Evolutionary conservation across 2,329 filamentous ascomycete species (phyloP).

Genomic region (Colletotrichum scovillei): DNA sequence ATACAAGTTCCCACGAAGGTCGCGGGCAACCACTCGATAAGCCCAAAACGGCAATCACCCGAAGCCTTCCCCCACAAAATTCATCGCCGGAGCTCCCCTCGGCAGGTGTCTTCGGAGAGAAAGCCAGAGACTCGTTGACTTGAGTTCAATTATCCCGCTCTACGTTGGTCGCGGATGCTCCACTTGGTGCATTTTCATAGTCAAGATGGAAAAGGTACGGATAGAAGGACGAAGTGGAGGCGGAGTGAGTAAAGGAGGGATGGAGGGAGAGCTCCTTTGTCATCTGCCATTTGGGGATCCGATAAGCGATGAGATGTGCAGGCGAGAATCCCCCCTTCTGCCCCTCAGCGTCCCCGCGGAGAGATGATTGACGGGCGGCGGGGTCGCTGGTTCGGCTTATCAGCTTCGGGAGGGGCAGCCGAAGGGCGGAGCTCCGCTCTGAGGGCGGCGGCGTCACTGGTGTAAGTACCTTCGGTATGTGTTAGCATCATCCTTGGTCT

Average conservation of each 20-base stretch:
- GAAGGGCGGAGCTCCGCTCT: conserved; percentile 29
- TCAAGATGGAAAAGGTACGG: not conserved
- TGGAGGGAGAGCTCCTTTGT: not conserved
- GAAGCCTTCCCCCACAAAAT: not conserved
- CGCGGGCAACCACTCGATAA: not conserved
- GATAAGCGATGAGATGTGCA: not conserved
- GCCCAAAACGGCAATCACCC: conserved; percentile 21
- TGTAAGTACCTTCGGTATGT: not conserved
- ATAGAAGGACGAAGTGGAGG: conserved; percentile 19
- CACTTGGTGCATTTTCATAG: not conserved
- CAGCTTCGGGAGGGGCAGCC: conserved; percentile 27
- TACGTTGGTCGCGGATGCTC: not conserved
- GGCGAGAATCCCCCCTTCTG: not conserved
- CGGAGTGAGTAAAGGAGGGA: conserved; percentile 9
- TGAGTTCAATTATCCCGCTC: not conserved
- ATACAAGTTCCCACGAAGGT: conserved; percentile 4
- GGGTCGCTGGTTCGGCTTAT: conserved; percentile 15
- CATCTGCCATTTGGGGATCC: not conserved
- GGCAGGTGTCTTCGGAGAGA: conserved; percentile 10
- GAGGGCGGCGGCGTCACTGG: not conserved
- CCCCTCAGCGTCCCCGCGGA: not conserved
- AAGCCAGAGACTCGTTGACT: not conserved
- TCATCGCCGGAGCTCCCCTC: conserved; percentile 22
- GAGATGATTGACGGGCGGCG: conserved; percentile 3
- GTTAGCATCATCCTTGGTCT: not conserved